Evolutionary conservation across 139 green algal species (phyloP).

Genomic region (Eudorina sp.): DNA sequence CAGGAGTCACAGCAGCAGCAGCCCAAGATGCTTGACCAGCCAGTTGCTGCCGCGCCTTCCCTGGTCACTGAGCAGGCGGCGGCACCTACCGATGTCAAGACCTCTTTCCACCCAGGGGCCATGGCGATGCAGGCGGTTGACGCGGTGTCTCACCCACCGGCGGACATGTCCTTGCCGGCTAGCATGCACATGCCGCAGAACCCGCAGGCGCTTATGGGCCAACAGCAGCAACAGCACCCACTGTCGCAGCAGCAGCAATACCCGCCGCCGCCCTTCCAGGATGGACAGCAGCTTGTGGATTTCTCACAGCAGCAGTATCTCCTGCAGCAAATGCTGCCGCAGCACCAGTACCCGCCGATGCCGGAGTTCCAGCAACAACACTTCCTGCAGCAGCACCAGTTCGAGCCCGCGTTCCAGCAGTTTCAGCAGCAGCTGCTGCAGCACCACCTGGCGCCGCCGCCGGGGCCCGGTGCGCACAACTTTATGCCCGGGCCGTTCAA

Average conservation of each 20-base stretch:
- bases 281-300: not conserved
- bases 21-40: too few species aligned
- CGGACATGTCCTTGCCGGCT: too few species aligned
- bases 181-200: not conserved
- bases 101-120: too few species aligned
- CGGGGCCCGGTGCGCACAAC: not conserved
- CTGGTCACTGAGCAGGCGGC: too few species aligned
- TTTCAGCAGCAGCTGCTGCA: slow-evolving; percentile 10
- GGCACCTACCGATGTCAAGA: too few species aligned
- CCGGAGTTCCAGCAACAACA: slow-evolving; percentile 22
- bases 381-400: slow-evolving; percentile 8
- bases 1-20: not conserved
- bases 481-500: not conserved
- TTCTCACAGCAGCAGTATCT: not conserved
- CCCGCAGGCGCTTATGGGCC: too few species aligned
- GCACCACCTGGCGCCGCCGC: slow-evolving; percentile 22
- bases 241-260: slow-evolving; percentile 5
- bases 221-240: not conserved
- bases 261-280: not conserved
- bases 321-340: not conserved
- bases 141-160: too few species aligned
- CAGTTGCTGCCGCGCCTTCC: too few species aligned
- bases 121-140: too few species aligned
- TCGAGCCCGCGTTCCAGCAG: not conserved
- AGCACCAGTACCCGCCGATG: slow-evolving; percentile 9